Evolutionary conservation across 2,329 filamentous ascomycete species (phyloP), one percentile per base, ranked within the genome.

Genomic region (Fusarium torulosum): DNA sequence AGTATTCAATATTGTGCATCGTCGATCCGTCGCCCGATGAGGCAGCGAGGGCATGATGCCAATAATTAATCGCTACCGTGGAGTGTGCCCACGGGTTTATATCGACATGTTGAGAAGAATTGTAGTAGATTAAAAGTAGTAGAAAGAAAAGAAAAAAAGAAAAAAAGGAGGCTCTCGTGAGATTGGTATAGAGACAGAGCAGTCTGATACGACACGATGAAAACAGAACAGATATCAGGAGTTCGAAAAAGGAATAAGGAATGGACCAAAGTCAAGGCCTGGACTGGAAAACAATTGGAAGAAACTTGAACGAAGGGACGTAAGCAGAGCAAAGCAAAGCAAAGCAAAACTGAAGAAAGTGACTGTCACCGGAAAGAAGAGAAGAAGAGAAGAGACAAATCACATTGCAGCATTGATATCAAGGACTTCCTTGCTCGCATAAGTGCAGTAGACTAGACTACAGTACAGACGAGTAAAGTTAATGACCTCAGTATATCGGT

Each of bases 391-490:
- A 53, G 45, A 54, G 66, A 56, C 55, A 54, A 50, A 55, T 67
- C 61, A 68, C 42, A 65, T 54, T 52, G 19, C 38, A 29, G 43
- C 35, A 27, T 43, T 44, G 43, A 59, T 69, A 69, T 59, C 66
- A 67, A 63, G 66, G 66, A 43, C 50, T 59, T 63, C 62, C 66
- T 63, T 69, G 66, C 44, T 61, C 54, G 66, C 61, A 59, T 54
- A 66, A 62, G 65, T 54, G 43, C 51, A 52, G 52, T 35, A 33
- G 19, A 43, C 33, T 23, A 52, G 21, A 42, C 43, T 50, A 19
- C 20, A 38, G 17, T 44, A 41, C 27, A 31, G 20, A 10, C 35
- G 9, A 37, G 17, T 37, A 8, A 6, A 43, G 27, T n/a, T 56
- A 59, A 55, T 54, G 19, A 11, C 15, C 35, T n/a, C 23, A 44